These are phyloP conservation scores for Halteria grandinella DNA, from an alignment of 73 alveolate genomes.

Conservation along the genomic window DNA sequence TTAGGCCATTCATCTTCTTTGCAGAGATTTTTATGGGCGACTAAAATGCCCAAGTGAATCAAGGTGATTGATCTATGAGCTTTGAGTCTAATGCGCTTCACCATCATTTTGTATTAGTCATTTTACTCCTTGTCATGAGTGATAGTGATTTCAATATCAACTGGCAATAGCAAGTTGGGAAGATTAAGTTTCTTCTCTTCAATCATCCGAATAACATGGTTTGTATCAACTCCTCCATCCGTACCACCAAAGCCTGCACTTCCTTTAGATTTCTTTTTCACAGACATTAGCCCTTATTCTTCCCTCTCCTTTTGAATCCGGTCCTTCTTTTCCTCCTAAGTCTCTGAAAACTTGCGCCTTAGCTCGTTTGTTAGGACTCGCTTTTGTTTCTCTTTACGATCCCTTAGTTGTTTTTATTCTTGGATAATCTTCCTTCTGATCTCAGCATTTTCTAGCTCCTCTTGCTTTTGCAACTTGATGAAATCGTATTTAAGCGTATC, in stretches of 20 bases:
- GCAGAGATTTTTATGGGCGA: slow-evolving; percentile 34
- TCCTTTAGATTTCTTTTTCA: slow-evolving; percentile 23
- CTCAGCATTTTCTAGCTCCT: slow-evolving; percentile 28
- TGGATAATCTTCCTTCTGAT: slow-evolving; percentile 36
- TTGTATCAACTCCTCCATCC: slow-evolving; percentile 44
- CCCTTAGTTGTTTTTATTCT: slow-evolving; percentile 31
- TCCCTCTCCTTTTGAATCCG: slow-evolving; percentile 7
- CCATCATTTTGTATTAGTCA: background rate
- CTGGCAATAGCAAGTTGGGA: slow-evolving; percentile 4
- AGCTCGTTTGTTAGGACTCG: slow-evolving; percentile 16
- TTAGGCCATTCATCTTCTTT: slow-evolving; percentile 55
- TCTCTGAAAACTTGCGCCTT: slow-evolving; percentile 24
- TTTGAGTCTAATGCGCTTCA: slow-evolving; percentile 15
- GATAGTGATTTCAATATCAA: background rate
- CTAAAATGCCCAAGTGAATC: slow-evolving; percentile 15
- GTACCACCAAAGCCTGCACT: slow-evolving; percentile 39
- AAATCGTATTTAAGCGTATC: slow-evolving; percentile 32
- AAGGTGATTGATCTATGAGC: slow-evolving; percentile 23
- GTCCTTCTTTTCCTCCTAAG: slow-evolving; percentile 37
- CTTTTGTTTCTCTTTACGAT: slow-evolving; percentile 17
- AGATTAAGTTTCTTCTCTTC: slow-evolving; percentile 23
- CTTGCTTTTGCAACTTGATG: slow-evolving; percentile 20
- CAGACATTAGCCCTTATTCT: slow-evolving; percentile 28
- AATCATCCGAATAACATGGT: slow-evolving; percentile 38
- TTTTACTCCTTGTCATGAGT: slow-evolving; percentile 19